These are phyloP conservation scores for Calonectria pseudoturangicola DNA, from an alignment of 2,329 filamentous ascomycete species.

Conservation along the genomic window DNA sequence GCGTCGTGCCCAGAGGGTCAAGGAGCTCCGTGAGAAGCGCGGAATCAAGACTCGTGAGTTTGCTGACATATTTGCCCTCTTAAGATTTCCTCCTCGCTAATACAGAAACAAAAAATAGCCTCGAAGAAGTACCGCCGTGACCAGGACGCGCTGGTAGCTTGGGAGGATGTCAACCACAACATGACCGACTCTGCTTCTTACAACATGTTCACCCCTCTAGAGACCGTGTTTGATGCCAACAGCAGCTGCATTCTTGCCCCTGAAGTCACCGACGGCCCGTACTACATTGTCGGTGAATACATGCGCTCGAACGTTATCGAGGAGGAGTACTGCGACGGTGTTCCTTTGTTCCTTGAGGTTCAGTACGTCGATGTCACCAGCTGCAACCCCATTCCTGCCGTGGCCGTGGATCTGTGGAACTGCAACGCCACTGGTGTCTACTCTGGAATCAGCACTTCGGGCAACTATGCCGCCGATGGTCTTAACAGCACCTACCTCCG, in stretches of 20 bases:
- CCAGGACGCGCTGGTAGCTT: slow-evolving; percentile 32
- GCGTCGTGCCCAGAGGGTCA: slow-evolving; percentile 34
- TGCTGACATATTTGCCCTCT: no score
- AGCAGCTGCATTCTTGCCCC: slow-evolving; percentile 39
- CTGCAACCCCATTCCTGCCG: slow-evolving; percentile 62
- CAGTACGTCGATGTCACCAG: slow-evolving; percentile 66
- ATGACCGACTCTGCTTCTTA: slow-evolving; percentile 30
- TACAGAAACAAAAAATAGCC: not conserved
- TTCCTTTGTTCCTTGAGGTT: slow-evolving; percentile 64
- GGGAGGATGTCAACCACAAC: slow-evolving; percentile 41
- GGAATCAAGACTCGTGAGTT: slow-evolving; percentile 36
- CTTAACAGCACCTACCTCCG: slow-evolving; percentile 62
- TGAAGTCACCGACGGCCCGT: slow-evolving; percentile 36
- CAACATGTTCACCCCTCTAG: slow-evolving; percentile 37
- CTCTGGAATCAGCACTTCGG: slow-evolving; percentile 60
- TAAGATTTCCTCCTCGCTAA: not conserved
- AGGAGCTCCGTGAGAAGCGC: slow-evolving; percentile 25
- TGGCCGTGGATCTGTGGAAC: slow-evolving; percentile 67
- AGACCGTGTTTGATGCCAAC: slow-evolving; percentile 38
- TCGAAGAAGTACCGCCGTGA: slow-evolving; percentile 42
- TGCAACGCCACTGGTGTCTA: slow-evolving; percentile 68
- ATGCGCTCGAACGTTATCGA: slow-evolving; percentile 64
- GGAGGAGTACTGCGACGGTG: slow-evolving; percentile 58
- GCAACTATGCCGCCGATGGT: slow-evolving; percentile 60
- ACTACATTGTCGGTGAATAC: slow-evolving; percentile 60